These are phyloP conservation scores for Phaffia rhodozyma DNA, from an alignment of 1,284 basidiomycete species.

Conservation along the genomic window DNA sequence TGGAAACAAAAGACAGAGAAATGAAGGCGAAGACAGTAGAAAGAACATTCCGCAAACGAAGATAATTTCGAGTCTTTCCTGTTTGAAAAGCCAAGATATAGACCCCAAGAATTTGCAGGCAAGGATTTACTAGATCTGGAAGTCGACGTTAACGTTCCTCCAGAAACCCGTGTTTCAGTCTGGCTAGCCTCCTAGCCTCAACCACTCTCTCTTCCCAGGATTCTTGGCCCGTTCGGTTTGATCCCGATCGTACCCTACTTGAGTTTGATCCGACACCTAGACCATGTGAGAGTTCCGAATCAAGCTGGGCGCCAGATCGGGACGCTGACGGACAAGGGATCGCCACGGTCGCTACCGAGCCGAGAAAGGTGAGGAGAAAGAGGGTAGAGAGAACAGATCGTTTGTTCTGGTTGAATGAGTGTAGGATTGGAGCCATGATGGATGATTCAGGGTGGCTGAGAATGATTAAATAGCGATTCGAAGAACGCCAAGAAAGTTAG, in stretches of 20 bases:
- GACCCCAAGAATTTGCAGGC: not conserved
- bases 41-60: too few species aligned
- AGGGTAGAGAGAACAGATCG: constrained; percentile 34
- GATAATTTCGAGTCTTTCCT: not conserved
- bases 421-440: constrained; percentile 35
- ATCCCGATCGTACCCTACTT: not conserved
- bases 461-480: too few species aligned
- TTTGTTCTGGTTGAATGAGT: constrained; percentile 32
- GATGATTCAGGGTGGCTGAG: not conserved
- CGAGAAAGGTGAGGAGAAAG: constrained; percentile 35
- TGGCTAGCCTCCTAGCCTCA: not conserved
- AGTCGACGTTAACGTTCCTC: not conserved
- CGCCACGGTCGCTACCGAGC: constrained; percentile 33
- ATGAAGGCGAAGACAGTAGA: not conserved
- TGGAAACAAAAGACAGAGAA: not conserved
- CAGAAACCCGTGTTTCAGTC: constrained; percentile 1
- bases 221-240: not conserved
- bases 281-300: not conserved
- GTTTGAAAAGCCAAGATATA: not conserved
- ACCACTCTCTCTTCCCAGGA: not conserved
- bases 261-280: not conserved
- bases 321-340: constrained; percentile 33
- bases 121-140: not conserved
- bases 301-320: constrained; percentile 8
- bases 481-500: too few species aligned